phyloP scores from a whole-genome alignment of 768 basidiomycete species.

The Tulasnella sp. region DNA sequence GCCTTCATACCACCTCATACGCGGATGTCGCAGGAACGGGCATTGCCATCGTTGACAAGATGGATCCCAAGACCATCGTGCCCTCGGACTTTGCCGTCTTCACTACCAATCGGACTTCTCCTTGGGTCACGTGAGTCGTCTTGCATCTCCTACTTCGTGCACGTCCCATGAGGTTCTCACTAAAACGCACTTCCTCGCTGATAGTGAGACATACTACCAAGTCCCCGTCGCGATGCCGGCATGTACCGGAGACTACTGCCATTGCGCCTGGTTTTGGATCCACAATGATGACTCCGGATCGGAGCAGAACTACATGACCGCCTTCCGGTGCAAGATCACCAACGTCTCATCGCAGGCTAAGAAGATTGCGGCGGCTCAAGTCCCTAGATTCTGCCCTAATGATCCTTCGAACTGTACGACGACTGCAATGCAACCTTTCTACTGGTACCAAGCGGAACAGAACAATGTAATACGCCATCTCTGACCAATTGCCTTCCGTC shows the following conservation, averaged over 20 bases:
- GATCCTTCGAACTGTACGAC: slow-evolving; percentile 64
- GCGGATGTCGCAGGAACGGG: slow-evolving; percentile 52
- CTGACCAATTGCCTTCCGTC: neutral
- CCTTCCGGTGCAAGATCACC: slow-evolving; percentile 55
- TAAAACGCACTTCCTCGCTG: slow-evolving; percentile 39
- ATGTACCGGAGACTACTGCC: slow-evolving; percentile 50
- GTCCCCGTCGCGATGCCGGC: slow-evolving; percentile 59
- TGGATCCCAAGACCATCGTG: slow-evolving; percentile 41
- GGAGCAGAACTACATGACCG: slow-evolving; percentile 47
- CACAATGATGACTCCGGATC: slow-evolving; percentile 32
- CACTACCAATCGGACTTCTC: slow-evolving; percentile 51
- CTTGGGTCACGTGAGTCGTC: slow-evolving; percentile 7
- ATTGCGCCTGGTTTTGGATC: slow-evolving; percentile 67
- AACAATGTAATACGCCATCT: slow-evolving; percentile 36
- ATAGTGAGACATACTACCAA: slow-evolving; percentile 56
- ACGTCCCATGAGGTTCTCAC: neutral
- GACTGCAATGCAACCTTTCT: slow-evolving; percentile 56
- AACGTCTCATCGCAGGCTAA: slow-evolving; percentile 40
- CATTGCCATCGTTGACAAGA: slow-evolving; percentile 68
- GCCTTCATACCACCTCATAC: slow-evolving; percentile 44
- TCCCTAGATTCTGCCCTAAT: slow-evolving; percentile 55
- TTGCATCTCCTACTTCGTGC: neutral
- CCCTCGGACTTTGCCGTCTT: slow-evolving; percentile 65
- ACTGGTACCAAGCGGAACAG: slow-evolving; percentile 52
- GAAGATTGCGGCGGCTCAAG: slow-evolving; percentile 31